Evolutionary conservation across 169 alveolate species (phyloP).

Genomic region (Cryptosporidium meleagridis): DNA sequence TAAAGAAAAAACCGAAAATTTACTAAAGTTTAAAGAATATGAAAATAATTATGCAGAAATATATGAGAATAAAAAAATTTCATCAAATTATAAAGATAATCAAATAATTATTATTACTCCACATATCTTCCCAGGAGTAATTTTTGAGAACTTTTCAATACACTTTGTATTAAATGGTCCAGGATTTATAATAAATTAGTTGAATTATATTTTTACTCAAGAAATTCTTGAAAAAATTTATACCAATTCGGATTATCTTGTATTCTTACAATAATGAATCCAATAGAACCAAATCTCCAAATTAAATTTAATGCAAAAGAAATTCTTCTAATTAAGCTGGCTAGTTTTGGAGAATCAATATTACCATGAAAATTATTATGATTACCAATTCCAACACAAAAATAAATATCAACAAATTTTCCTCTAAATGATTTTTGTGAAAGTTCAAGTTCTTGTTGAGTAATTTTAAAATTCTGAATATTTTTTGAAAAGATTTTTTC

Average conservation of each 20-base stretch:
- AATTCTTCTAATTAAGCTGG: conserved; percentile 64
- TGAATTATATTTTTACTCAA: not conserved
- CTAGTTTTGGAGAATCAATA: conserved; percentile 30
- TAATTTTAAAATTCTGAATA: not conserved
- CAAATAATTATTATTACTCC: conserved; percentile 72
- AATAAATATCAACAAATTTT: conserved; percentile 23
- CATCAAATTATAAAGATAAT: not conserved
- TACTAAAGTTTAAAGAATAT: conserved; percentile 13
- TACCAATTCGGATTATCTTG: conserved; percentile 38
- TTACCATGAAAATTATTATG: not conserved
- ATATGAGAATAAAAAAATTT: not conserved
- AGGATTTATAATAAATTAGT: conserved; percentile 16
- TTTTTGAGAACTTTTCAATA: conserved; percentile 43
- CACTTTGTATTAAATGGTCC: conserved; percentile 75
- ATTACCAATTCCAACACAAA: conserved; percentile 71
- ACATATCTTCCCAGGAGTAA: conserved; percentile 67
- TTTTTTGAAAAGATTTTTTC: not conserved
- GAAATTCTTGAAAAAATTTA: conserved; percentile 13
- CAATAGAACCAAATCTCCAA: conserved; percentile 69
- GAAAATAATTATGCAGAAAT: not conserved
- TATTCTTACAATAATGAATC: conserved; percentile 38
- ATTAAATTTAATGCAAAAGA: conserved; percentile 49
- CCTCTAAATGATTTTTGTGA: conserved; percentile 47
- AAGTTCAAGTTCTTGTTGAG: not conserved
- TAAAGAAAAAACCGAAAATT: conserved; percentile 26